Base-by-base conservation (phyloP, 768 basidiomycete species). In the Clavulina sp. region DNA sequence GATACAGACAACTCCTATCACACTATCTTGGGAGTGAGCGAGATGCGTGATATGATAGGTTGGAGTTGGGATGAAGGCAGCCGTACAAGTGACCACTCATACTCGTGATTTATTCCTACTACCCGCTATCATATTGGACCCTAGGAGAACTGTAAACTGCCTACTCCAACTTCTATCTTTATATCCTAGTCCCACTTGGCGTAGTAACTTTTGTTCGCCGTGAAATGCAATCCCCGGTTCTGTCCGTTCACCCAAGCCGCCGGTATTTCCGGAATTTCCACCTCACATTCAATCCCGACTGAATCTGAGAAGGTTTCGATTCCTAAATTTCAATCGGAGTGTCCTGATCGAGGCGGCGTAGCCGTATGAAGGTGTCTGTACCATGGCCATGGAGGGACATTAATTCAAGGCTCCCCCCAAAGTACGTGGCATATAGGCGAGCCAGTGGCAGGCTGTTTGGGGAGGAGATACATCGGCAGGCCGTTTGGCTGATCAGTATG, bases 351-450 rank as follows among this genome's bases (percentile, higher is more conserved):
- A 78, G 64, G 52, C 72, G 70, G 50, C 75, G 64, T 24, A 78
- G 60, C 55, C 74, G 76, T 49, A 78, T 64, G 51, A 75, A 72
- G 19, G 74, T 73, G 51, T 73, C 77, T 33, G 69, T 70, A 1
- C 74, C 72, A 70, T 59, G 33, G 7, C 86, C 84, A 62, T 88
- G 81, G 43, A 92, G 62, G 1, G 82, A 80, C 54, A 84, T 74
- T 40, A 93, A 67, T 57, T 89, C 82, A 24, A 92, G 69, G 3
- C 80, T 80, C 18, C 87, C 88, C 6, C 87, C 86, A 58, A 92
- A 92, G 62, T 91, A 91, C 57, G 77, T 80, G 50, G 53, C 54
- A 18, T 59, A 55, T 30, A 57, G 51, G 9, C 57, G 53, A 13
- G 58, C 59, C 13, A 59, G 53, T 31, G 63, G 51, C 4, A 59